Evolutionary conservation across 192 early-diverging fungal genomes (phyloP).

Genomic region (Phycomyces nitens): DNA sequence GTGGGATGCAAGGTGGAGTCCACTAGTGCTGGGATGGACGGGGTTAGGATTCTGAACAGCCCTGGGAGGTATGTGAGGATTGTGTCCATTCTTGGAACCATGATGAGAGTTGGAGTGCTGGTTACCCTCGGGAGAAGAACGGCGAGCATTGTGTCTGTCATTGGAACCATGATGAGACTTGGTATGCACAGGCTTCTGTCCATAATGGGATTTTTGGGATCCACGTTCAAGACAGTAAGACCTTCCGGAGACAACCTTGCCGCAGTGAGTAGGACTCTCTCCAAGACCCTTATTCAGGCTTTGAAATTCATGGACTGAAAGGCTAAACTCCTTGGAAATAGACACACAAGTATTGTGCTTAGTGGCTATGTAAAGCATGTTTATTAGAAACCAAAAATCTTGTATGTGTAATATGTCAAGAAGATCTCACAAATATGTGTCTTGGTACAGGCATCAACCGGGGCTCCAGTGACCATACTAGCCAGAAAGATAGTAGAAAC

Average conservation of each 20-base stretch:
- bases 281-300: conserved; percentile 8
- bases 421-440: conserved; percentile 4
- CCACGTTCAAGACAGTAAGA: conserved; percentile 16
- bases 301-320: conserved; percentile 2
- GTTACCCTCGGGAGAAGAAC: too few relatives aligned
- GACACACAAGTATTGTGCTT: conserved; percentile 10
- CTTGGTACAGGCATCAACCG: conserved; percentile 2
- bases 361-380: not conserved
- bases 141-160: too few relatives aligned
- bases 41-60: not conserved
- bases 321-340: not conserved
- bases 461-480: conserved; percentile 7
- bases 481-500: conserved; percentile 23
- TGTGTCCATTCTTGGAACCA: too few relatives aligned
- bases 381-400: not conserved
- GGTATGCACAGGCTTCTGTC: too few relatives aligned
- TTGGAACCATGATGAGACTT: too few relatives aligned
- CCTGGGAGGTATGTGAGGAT: too few relatives aligned
- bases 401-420: not conserved
- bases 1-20: conserved; percentile 17
- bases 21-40: not conserved
- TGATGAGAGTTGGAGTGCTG: too few relatives aligned
- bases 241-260: conserved; percentile 8
- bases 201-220: too few relatives aligned
- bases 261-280: conserved; percentile 7